Evolutionary conservation across 2,329 filamentous ascomycete genomes (phyloP).

Genomic region (Achaetomium macrosporum): DNA sequence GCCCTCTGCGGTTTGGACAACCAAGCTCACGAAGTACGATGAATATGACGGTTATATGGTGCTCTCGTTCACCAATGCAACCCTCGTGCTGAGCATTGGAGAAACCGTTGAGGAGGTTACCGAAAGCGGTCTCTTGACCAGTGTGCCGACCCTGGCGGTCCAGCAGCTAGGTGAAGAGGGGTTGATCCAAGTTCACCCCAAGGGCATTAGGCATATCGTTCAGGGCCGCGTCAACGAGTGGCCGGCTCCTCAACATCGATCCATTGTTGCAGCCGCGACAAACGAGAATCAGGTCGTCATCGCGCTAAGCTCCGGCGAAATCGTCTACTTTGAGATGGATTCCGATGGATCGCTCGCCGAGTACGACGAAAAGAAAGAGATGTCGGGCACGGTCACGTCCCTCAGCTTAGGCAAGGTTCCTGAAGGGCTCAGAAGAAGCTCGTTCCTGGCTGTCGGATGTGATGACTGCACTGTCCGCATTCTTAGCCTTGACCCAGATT

Average conservation of each 20-base stretch:
- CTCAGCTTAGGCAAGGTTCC: constrained; percentile 92
- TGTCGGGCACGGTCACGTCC: constrained; percentile 92
- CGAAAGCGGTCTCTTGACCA: constrained; percentile 85
- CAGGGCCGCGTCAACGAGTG: constrained; percentile 80
- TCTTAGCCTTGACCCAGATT: constrained; percentile 81
- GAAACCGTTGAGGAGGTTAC: constrained; percentile 95
- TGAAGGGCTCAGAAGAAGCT: constrained; percentile 80
- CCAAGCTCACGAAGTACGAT: constrained; percentile 75
- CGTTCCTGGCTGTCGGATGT: constrained; percentile 91
- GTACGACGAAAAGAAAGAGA: constrained; percentile 90
- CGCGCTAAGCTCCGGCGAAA: constrained; percentile 90
- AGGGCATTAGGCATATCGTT: constrained; percentile 86
- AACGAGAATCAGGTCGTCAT: constrained; percentile 92
- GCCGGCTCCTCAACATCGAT: constrained; percentile 86
- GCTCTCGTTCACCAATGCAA: constrained; percentile 85
- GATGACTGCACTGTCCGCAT: constrained; percentile 95
- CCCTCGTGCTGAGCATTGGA: constrained; percentile 87
- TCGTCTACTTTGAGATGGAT: constrained; percentile 98
- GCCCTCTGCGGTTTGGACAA: constrained; percentile 92
- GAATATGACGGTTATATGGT: constrained; percentile 92
- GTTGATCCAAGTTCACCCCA: constrained; percentile 91
- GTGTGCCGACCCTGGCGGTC: constrained; percentile 82
- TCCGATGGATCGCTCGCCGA: constrained; percentile 83
- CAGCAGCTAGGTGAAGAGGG: constrained; percentile 92
- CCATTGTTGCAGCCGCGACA: constrained; percentile 88